A percentile compares a stretch with the other conserved stretches of the same genome.
phyloP scores from a whole-genome alignment of 345 rosid genomes.

The Dipteronia dyeriana region DNA sequence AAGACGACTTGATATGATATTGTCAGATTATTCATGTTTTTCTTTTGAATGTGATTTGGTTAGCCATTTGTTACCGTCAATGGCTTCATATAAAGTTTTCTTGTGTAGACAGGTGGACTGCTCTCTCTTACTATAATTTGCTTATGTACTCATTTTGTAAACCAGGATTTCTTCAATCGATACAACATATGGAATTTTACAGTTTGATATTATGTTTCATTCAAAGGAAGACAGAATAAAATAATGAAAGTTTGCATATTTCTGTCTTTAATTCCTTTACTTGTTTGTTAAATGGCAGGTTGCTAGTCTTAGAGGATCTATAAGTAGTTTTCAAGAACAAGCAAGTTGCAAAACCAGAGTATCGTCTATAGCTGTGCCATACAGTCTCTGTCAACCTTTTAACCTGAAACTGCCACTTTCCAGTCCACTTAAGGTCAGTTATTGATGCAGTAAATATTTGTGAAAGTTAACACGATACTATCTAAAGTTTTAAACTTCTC shows the following conservation, averaged over 20 bases:
- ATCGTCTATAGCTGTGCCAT: conserved; percentile 65
- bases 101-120: neutral
- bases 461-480: neutral
- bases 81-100: neutral
- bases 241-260: neutral
- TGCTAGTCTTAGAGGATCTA: conserved; percentile 86
- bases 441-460: neutral
- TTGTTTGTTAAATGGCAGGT: conserved; percentile 59
- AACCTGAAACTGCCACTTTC: conserved; percentile 66
- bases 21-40: too few relatives aligned
- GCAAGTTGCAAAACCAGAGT: conserved; percentile 70
- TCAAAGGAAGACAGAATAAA: neutral
- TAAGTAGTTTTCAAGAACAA: conserved; percentile 90
- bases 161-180: neutral
- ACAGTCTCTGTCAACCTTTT: conserved; percentile 70
- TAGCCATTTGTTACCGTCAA: neutral
- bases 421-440: conserved; percentile 66
- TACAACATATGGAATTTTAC: neutral
- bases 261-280: neutral
- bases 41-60: neutral
- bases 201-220: neutral
- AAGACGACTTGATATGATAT: neutral
- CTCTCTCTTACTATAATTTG: neutral
- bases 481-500: neutral
- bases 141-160: neutral